Conservation (phyloP, 176 grass and related monocot genomes). For the Triticum aestivum region DNA sequence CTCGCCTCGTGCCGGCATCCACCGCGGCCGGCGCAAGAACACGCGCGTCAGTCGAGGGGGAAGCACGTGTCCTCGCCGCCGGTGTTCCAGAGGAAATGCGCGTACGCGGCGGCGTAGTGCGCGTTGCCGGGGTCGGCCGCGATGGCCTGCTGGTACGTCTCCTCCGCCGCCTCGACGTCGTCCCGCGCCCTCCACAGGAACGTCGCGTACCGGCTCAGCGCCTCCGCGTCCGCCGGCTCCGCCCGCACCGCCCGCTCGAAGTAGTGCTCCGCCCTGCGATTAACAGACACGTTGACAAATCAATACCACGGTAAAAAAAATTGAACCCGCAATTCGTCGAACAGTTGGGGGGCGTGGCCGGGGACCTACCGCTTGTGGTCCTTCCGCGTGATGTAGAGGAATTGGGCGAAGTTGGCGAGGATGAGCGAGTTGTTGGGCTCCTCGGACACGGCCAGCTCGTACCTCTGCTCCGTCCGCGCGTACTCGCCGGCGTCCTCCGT, state of each 20-base stretch:
- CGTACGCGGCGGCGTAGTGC: slow-evolving; percentile 68
- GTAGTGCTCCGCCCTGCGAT: slow-evolving; percentile 78
- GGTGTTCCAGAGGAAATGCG: slow-evolving; percentile 97
- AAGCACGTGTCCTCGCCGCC: slow-evolving; percentile 93
- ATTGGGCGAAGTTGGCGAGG: slow-evolving; percentile 87
- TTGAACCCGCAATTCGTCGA: slow-evolving; percentile 28
- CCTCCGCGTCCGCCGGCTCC: slow-evolving; percentile 64
- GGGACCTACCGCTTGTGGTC: slow-evolving; percentile 63
- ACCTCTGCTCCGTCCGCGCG: slow-evolving; percentile 43
- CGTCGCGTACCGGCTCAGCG: slow-evolving; percentile 71
- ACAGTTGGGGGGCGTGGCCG: neutral
- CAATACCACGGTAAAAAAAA: neutral
- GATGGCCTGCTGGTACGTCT: slow-evolving; percentile 71
- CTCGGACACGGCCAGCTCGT: slow-evolving; percentile 54
- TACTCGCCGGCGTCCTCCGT: slow-evolving; percentile 48
- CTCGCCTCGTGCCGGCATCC: slow-evolving; percentile 32
- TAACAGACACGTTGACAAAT: neutral
- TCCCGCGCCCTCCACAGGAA: slow-evolving; percentile 83
- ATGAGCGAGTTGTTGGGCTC: slow-evolving; percentile 77
- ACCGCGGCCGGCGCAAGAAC: slow-evolving; percentile 29
- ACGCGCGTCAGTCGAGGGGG: slow-evolving; percentile 48
- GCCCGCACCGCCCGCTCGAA: slow-evolving; percentile 59
- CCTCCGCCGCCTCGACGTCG: slow-evolving; percentile 68
- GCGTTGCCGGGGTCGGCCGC: slow-evolving; percentile 70
- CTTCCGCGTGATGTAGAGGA: slow-evolving; percentile 67